Conservation (phyloP, 1,139 yeast species). For the Hansenula lynferdii region DNA sequence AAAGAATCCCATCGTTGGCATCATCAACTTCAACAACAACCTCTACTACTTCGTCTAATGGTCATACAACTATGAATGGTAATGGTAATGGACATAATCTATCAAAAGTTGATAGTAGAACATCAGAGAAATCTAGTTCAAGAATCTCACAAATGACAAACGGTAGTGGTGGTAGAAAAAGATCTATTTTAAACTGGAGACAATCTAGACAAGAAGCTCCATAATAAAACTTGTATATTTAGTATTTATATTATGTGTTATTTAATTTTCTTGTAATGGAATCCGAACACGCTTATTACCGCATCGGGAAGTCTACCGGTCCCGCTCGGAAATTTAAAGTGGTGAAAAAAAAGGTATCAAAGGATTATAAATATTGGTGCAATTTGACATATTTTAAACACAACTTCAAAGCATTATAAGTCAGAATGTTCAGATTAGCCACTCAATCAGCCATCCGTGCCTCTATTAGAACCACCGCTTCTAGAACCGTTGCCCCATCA, state of each 20-base stretch:
- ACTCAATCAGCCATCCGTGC: conserved; percentile 18
- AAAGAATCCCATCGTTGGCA: conserved; percentile 7
- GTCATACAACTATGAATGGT: no score
- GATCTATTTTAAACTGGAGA: conserved; percentile 49
- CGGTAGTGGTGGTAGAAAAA: conserved; percentile 24
- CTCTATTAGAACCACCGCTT: conserved; percentile 5
- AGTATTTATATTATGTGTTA: no score
- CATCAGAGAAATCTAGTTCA: conserved; percentile 19
- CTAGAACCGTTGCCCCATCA: conserved; percentile 5
- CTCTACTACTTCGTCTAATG: no score
- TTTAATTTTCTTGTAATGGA: no score
- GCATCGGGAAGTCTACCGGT: conserved; percentile 1
- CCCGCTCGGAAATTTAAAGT: not conserved
- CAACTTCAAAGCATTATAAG: no score
- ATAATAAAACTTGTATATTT: not conserved
- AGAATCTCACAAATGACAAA: conserved; percentile 10
- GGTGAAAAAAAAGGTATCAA: conserved; percentile 2
- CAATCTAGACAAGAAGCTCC: conserved; percentile 19
- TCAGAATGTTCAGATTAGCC: conserved; percentile 22
- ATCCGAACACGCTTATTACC: not conserved
- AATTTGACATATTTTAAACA: no score
- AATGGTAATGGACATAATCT: no score
- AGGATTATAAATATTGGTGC: no score
- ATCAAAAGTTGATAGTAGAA: conserved; percentile 20
- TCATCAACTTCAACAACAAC: conserved; percentile 8